Conservation (phyloP, 2,329 filamentous ascomycete species). For the Zymoseptoria passerinii region DNA sequence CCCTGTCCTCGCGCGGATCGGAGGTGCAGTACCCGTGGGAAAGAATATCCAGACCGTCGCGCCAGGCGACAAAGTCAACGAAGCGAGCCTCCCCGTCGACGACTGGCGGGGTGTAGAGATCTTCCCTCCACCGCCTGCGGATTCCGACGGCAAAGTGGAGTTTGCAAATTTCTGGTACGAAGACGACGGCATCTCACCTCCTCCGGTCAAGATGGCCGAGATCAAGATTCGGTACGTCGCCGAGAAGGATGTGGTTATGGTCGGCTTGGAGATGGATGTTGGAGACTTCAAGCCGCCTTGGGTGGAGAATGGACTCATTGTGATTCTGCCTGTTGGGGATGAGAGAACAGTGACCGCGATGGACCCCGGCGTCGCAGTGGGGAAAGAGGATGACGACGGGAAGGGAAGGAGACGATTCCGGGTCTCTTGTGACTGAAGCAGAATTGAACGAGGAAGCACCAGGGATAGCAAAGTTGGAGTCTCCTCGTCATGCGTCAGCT, state of each 20-base stretch:
- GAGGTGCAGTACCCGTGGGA: constrained; percentile 47
- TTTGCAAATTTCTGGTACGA: constrained; percentile 46
- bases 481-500: too few relatives aligned
- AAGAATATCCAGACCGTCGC: constrained; percentile 44
- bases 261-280: constrained; percentile 36
- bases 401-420: neutral
- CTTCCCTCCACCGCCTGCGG: constrained; percentile 42
- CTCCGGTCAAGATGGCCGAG: constrained; percentile 32
- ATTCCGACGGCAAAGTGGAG: constrained; percentile 27
- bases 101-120: constrained; percentile 51
- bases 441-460: too few relatives aligned
- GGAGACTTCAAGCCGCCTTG: constrained; percentile 43
- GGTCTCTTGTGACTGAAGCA: neutral
- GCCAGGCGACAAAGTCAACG: constrained; percentile 41
- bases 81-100: constrained; percentile 41
- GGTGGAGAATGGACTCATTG: constrained; percentile 36
- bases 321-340: constrained; percentile 47
- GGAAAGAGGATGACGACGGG: neutral
- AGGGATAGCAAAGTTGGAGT: too few relatives aligned
- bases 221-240: constrained; percentile 40
- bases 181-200: constrained; percentile 48
- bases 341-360: constrained; percentile 30
- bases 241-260: constrained; percentile 37
- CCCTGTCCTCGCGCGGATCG: constrained; percentile 48
- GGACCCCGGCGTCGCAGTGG: constrained; percentile 9